These are phyloP conservation scores for Volvox reticuliferus DNA, from an alignment of 139 green algal species.

Conservation along the genomic window DNA sequence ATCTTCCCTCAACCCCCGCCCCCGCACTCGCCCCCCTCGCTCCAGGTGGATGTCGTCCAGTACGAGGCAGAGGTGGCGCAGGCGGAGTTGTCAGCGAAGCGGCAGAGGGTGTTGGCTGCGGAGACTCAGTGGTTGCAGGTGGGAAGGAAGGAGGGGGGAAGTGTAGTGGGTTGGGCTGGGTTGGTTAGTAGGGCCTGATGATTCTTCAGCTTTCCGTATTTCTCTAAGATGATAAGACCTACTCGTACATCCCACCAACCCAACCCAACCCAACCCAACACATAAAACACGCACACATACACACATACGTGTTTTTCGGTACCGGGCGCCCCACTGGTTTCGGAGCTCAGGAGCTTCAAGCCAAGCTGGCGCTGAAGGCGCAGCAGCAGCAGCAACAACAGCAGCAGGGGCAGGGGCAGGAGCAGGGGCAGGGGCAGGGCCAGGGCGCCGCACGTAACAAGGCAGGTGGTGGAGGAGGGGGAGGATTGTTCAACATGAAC, in stretches of 20 bases:
- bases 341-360: constrained; percentile 40
- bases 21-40: not conserved
- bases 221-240: too few relatives aligned
- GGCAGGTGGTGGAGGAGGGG: not conserved
- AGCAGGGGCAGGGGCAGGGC: too few relatives aligned
- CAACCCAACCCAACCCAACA: too few relatives aligned
- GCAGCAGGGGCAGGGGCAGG: not conserved
- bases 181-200: too few relatives aligned
- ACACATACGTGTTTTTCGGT: too few relatives aligned
- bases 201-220: too few relatives aligned
- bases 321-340: too few relatives aligned
- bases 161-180: too few relatives aligned
- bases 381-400: constrained; percentile 9
- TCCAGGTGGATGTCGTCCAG: not conserved
- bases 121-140: constrained; percentile 72
- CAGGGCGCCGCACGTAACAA: not conserved
- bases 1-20: not conserved
- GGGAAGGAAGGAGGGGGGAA: not conserved
- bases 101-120: constrained; percentile 52
- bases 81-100: constrained; percentile 51
- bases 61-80: constrained; percentile 34
- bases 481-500: constrained; percentile 31
- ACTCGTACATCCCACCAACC: too few relatives aligned
- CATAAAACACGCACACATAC: too few relatives aligned
- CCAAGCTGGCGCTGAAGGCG: constrained; percentile 35